phyloP scores from a whole-genome alignment of 2,329 filamentous ascomycete genomes.

The Fusarium redolens region DNA sequence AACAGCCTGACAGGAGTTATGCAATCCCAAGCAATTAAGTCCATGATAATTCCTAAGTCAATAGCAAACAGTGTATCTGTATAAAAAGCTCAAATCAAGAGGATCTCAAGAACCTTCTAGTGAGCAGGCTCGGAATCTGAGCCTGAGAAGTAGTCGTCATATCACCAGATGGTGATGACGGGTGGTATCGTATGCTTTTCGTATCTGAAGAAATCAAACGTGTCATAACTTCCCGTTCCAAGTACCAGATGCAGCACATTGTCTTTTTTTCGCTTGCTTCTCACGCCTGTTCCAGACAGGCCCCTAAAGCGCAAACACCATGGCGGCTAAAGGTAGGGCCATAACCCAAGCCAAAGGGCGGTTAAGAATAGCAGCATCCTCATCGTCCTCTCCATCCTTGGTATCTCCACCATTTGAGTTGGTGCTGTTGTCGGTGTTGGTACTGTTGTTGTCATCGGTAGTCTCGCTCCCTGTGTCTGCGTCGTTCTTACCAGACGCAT shows the following conservation, averaged over 20 bases:
- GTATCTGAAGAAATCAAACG: slow-evolving; percentile 31
- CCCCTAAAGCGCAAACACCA: slow-evolving; percentile 49
- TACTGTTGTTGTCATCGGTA: slow-evolving; percentile 37
- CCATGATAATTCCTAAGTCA: neutral
- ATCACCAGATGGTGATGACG: slow-evolving; percentile 4
- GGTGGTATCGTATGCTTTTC: slow-evolving; percentile 37
- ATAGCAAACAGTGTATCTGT: slow-evolving; percentile 30
- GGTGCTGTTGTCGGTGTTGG: slow-evolving; percentile 30
- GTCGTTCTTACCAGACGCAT: slow-evolving; percentile 59
- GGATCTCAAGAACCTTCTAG: slow-evolving; percentile 6
- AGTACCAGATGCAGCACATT: slow-evolving; percentile 28
- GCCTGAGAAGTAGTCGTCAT: slow-evolving; percentile 26
- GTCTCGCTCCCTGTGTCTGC: slow-evolving; percentile 49
- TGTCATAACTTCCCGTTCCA: slow-evolving; percentile 13
- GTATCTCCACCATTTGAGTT: slow-evolving; percentile 35
- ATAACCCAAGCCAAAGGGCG: slow-evolving; percentile 50
- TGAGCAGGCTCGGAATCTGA: slow-evolving; percentile 14
- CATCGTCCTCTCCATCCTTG: slow-evolving; percentile 45
- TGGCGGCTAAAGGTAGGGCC: slow-evolving; percentile 49
- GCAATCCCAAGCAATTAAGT: neutral
- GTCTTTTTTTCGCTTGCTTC: neutral
- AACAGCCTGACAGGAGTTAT: neutral
- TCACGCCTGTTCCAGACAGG: neutral
- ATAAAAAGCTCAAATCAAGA: slow-evolving; percentile 18
- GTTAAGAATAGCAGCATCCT: slow-evolving; percentile 45